Evolutionary conservation across 306 rosid genomes (phyloP).

Genomic region (Cajanus cajan): DNA sequence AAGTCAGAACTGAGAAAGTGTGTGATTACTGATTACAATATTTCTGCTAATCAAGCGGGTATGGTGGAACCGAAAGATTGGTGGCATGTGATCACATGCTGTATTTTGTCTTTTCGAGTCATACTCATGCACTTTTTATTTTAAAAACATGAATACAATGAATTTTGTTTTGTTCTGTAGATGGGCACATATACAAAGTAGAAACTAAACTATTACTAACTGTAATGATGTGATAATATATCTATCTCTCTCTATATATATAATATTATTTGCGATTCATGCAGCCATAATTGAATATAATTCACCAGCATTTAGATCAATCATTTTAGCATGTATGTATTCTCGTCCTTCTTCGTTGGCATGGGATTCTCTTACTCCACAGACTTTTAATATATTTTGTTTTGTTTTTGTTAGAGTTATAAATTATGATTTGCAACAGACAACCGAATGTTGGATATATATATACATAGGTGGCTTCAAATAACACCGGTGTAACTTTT

Average conservation of each 20-base stretch:
- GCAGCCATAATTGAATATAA: not conserved
- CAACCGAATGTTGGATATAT: not conserved
- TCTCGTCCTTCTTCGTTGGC: constrained; percentile 4
- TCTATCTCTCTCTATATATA: no score
- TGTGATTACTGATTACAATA: constrained; percentile 21
- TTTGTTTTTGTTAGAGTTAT: not conserved
- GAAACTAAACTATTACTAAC: constrained; percentile 13
- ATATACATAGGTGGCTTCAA: no score
- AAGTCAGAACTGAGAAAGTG: not conserved
- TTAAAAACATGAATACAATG: not conserved
- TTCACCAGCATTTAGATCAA: not conserved
- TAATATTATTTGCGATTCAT: constrained; percentile 24
- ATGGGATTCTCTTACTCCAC: not conserved
- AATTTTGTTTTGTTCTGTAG: constrained; percentile 2
- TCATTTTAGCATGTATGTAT: constrained; percentile 27
- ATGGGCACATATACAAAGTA: not conserved
- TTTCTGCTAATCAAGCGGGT: constrained; percentile 45
- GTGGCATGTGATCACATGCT: constrained; percentile 86
- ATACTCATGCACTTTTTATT: not conserved
- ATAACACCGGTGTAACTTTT: no score
- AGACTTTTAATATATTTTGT: not conserved
- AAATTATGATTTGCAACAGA: not conserved
- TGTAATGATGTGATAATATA: constrained; percentile 5
- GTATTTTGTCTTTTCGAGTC: constrained; percentile 43
- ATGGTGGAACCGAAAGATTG: constrained; percentile 60